These are phyloP conservation scores for Colletotrichum cereale DNA, from an alignment of 2,329 filamentous ascomycete species.

Conservation along the genomic window DNA sequence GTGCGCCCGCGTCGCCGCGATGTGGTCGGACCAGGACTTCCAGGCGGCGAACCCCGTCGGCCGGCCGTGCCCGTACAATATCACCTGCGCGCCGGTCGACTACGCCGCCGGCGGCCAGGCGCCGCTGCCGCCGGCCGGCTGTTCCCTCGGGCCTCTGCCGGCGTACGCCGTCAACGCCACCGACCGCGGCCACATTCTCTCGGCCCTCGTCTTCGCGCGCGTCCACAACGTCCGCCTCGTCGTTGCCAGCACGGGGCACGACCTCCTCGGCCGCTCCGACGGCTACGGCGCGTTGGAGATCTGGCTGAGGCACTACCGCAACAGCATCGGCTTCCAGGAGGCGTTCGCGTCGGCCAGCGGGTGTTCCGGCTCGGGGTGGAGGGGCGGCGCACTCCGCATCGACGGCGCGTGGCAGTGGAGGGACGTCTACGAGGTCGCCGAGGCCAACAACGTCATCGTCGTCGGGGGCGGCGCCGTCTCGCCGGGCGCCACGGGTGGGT, in stretches of 20 bases:
- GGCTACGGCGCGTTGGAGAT: conserved; percentile 50
- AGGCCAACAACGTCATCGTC: conserved; percentile 48
- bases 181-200: conserved; percentile 34
- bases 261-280: conserved; percentile 52
- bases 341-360: conserved; percentile 42
- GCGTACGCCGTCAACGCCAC: conserved; percentile 46
- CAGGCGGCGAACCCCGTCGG: conserved; percentile 45
- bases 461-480: conserved; percentile 49
- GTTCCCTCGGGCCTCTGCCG: conserved; percentile 43
- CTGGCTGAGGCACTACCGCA: conserved; percentile 50
- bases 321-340: conserved; percentile 47
- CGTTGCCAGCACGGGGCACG: conserved; percentile 59
- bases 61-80: conserved; percentile 46
- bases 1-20: conserved; percentile 42
- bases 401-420: conserved; percentile 50
- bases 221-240: conserved; percentile 54
- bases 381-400: conserved; percentile 51
- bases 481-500: conserved; percentile 51
- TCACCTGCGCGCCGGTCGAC: conserved; percentile 46
- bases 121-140: conserved; percentile 33
- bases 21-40: conserved; percentile 47
- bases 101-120: conserved; percentile 38
- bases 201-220: conserved; percentile 35
- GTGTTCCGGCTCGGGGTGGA: conserved; percentile 47
- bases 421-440: conserved; percentile 50